Evolutionary conservation across 768 basidiomycete species (phyloP), one percentile per base, ranked within the genome.

Genomic region (Daedalea quercina): DNA sequence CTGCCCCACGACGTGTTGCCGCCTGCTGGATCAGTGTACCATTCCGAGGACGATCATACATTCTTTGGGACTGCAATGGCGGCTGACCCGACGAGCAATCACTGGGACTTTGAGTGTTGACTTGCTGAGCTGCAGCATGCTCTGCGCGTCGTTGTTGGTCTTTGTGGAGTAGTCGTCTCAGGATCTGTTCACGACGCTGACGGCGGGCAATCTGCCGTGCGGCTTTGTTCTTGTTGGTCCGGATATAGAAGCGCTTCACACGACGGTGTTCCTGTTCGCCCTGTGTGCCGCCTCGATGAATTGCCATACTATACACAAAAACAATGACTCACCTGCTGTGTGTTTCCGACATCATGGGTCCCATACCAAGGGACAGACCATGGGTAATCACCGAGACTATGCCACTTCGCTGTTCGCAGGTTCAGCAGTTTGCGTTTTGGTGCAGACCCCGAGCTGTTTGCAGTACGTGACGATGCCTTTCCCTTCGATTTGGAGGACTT

Each of bases 211-310:
- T 73, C 19, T 72, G 69, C 0, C 42, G 17, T 0, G 45, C 49
- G 15, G 60, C 57, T 11, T 66, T 43, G 4, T 58, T 65, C 54
- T 76, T 75, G 57, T 72, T 74, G 0, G 69, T 73, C 0, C 57
- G 35, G 0, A 51, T 51, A 42, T 76, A 78, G 25, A 72, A 60
- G 0, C 52, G 56, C 59, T 80, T 78, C 9, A 73, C 60, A 0
- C 46, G 55, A 0, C 61, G 54, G 47, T 78, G 75, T 53, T 74
- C 65, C 0, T 65, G 62, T 52, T 76, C 73, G 2, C 70, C 67
- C 74, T 76, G 47, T n/a, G n/a, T n/a, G n/a, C n/a, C n/a, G n/a
- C n/a, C n/a, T n/a, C n/a, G n/a, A n/a, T n/a, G n/a, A n/a, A n/a
- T n/a, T n/a, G 17, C 34, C 34, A 35, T 1, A 53, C 44, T 15